Base-by-base conservation (phyloP, 2,329 filamentous ascomycete genomes). In the Drechslera avenae region DNA sequence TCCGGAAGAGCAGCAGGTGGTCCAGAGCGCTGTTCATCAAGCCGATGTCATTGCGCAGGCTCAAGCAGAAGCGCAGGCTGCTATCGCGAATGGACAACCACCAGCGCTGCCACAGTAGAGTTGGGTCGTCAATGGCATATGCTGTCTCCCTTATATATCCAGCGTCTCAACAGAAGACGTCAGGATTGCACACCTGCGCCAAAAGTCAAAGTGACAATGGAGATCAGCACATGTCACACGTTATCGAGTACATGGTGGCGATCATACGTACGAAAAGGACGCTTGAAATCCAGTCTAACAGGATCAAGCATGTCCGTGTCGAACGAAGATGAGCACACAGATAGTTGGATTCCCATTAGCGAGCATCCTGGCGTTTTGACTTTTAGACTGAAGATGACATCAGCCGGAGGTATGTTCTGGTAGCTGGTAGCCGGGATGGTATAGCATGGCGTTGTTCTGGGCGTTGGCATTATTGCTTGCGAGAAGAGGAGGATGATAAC, bases 1-100 rank as follows among this genome's bases (percentile, higher is more conserved):
- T 31, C 80, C 85, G 0, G 90, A 94, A 41, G 92, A 97, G 70
- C 90, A 94, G 72, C 83, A 83, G 56, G 82, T 95, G 40, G 83
- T 97, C 56, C 87, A 95, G 72, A 83, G 80, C 17, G 90, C 93
- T 48, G 84, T 96, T 54, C 81, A 87, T 59, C 84, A 89, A 73
- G 89, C 89, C 48, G 83, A 86, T 55, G 77, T 78, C 48, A 80
- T 85, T 19, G 68, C 62, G 9, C 64, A 71, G 33, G 61, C 53
- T 12, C 63, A 67, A 45, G 60, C 55, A 12, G 57, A 60, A 34
- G 63, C 64, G 12, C 54, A 62, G 34, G 63, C 59, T 23, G 59
- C 57, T 17, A 62, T 52, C 16, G 64, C 56, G 19, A 64, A 60
- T 26, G 60, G 63, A n/a, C 61, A 61, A 14, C 60, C 60, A 14